Evolutionary conservation across 2,329 filamentous ascomycete species (phyloP), one percentile per base, ranked within the genome.

Genomic region (Penicillium polonicum): DNA sequence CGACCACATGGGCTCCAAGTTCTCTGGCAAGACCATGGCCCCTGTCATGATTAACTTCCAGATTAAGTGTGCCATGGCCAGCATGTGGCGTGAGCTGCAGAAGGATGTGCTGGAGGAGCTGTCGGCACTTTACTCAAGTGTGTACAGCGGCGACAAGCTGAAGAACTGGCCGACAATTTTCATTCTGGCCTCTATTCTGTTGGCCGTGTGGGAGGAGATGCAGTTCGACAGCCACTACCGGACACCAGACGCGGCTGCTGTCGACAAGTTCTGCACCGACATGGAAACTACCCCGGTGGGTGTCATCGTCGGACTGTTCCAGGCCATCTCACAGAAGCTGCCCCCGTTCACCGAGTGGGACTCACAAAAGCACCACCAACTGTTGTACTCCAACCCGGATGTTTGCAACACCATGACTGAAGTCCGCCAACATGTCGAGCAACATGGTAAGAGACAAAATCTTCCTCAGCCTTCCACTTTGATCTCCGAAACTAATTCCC

Each of bases 21-120:
- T 89, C 82, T 88, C 85, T 68, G 92, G 92, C 70, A 93, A 93
- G 81, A 92, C 89, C 36, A 87, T 96, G 62, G 93, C 93, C 17
- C 93, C 93, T 13, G 92, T 97, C 72, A 96, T 97, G 92, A 95
- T 97, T 85, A 97, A 97, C 82, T 97, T 97, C 85, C 91, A 97
- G 80, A 92, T 97, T 82, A 97, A 97, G 84, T 94, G 90, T 70
- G 92, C 92, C 54, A 88, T 97, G 79, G 93, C 92, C 65, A 92
- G 95, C 70, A 95, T 97, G 91, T 97, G 93, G 93, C 92, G 93
- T 64, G 92, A 96, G 76, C 82, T 97, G 57, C 92, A 97, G 76
- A 96, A 95, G 80, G 93, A 97, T 68, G 92, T 97, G 38, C 83
- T 97, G 2, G 92, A 96, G 79, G 93, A 97, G 80, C 84, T 97